Base-by-base conservation (phyloP, 2,329 filamentous ascomycete species). In the Trichoderma sp. region DNA sequence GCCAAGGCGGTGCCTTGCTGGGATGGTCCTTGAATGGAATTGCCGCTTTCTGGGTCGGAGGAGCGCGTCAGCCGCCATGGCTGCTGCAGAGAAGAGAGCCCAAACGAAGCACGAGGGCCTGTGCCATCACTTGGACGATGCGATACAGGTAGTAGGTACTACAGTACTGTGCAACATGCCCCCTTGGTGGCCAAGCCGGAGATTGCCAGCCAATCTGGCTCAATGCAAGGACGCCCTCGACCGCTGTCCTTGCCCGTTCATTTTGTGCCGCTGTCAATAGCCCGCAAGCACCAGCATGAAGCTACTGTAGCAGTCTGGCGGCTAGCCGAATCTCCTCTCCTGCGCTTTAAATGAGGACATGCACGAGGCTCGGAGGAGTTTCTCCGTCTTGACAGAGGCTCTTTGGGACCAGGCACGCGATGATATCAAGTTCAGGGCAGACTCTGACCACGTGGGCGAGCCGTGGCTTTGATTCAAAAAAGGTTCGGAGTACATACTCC, bases 21-120 rank as follows among this genome's bases (percentile, higher is more conserved):
- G 61, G 61, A 45, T 65, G 52, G 61, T 45, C 61, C 61, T 65
- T 57, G 60, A 64, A 64, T 54, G 25, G 48, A 65, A 65, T 65
- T 65, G 61, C 61, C 52, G 61, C 61, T 57, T 45, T 19, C 58
- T 22, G 9, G 42, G 32, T 29, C n/a, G 19, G 35, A 64, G 50
- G 61, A 65, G 61, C 61, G 61, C 61, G 61, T 65, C 61, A 65
- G 61, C 61, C 61, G 61, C 61, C 61, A 39, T 57, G 39, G 15
- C 27, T 39, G 25, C 35, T 50, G 59, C 22, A 19, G 25, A 63
- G 39, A n/a, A 32, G 15, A 19, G n/a, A 29, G 25, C 27, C 25
- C 19, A 27, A 25, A 32, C 29, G 52, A 17, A 32, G 52, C 17
- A 29, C 45, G 19, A 50, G 13, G 17, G 6, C 53, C 17, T 22